Conservation (phyloP, 2,329 filamentous ascomycete species). For the Gaeumannomyces tritici region DNA sequence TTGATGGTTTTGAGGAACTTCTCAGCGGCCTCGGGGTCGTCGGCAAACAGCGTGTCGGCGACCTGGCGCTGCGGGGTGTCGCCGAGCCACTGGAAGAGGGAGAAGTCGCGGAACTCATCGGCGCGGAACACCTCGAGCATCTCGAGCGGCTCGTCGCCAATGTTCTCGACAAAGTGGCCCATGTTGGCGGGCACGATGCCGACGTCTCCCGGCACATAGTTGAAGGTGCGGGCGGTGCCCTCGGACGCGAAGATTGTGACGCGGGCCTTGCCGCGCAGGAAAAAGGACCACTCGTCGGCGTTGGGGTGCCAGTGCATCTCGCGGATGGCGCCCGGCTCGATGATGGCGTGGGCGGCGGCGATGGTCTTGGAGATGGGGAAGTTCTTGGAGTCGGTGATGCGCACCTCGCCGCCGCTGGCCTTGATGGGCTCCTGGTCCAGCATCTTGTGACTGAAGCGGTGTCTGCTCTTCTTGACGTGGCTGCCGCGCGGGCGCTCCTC, state of each 20-base stretch:
- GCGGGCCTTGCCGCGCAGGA: conserved; percentile 61
- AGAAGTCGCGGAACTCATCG: conserved; percentile 63
- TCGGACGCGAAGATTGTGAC: conserved; percentile 67
- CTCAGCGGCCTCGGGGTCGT: conserved; percentile 49
- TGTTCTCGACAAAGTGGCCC: conserved; percentile 76
- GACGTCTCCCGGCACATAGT: conserved; percentile 66
- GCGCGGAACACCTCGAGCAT: conserved; percentile 69
- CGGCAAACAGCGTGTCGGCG: conserved; percentile 55
- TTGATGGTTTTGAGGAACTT: conserved; percentile 54
- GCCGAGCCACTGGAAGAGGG: conserved; percentile 66
- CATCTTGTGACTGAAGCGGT: conserved; percentile 63
- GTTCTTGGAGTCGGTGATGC: conserved; percentile 67
- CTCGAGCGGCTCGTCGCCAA: conserved; percentile 65
- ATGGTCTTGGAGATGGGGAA: conserved; percentile 67
- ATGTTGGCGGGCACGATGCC: conserved; percentile 70
- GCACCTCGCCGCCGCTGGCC: conserved; percentile 60
- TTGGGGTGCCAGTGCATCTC: conserved; percentile 81
- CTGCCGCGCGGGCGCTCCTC: conserved; percentile 54
- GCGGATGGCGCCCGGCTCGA: conserved; percentile 61
- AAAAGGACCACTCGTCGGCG: conserved; percentile 75
- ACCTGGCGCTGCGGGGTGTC: conserved; percentile 60
- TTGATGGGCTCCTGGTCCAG: conserved; percentile 57
- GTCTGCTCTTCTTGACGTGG: conserved; percentile 55
- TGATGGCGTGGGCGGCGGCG: conserved; percentile 61
- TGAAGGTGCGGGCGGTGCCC: conserved; percentile 62